Base-by-base conservation (phyloP, 2,329 filamentous ascomycete genomes). In the Xylogone sp. region DNA sequence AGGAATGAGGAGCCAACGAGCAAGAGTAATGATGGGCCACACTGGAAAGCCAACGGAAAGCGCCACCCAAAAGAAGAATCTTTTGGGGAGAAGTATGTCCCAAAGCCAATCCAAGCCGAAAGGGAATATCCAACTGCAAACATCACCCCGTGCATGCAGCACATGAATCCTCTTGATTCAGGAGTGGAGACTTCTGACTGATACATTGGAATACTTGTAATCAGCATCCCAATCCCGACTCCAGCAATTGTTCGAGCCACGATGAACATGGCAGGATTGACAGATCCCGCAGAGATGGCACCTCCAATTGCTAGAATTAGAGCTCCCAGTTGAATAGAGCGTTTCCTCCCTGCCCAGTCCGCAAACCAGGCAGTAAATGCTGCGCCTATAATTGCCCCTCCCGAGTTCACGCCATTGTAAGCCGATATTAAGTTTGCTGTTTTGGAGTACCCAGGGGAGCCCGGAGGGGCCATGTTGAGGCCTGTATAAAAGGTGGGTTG, bases 201-300 rank as follows among this genome's bases (percentile, higher is more conserved):
- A 59, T 88, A 88, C 80, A 88, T 83, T 45, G 82, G 82, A 1
- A 84, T 82, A 21, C 82, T 71, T 42, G 86, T 83, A 5, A 80
- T 84, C 0, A 87, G 71, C 19, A 79, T 75, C 22, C 85, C 85
- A 45, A 88, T 81, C 19, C 83, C 83, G 2, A 86, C 64, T 58
- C 85, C 84, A 21, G 82, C 84, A n/a, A 86, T 75, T 57, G 84
- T 76, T 43, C 85, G 75, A 7, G 50, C 76, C 10, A 69, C 62
- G 34, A 78, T 74, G 9, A 78, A 63, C 69, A 76, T 76, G 24
- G 53, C 53, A 24, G 67, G 61, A 10, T 55, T 60, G 10, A 53
- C 54, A 2, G 66, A 55, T 18, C 60, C 66, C 16, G 63, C 60
- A 44, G 67, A 65, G 12, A 68, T 55, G n/a, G 64, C 57, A 9